Evolutionary conservation across 2,329 filamentous ascomycete species (phyloP), one percentile per base, ranked within the genome.

Genomic region (Ophiostoma montium): DNA sequence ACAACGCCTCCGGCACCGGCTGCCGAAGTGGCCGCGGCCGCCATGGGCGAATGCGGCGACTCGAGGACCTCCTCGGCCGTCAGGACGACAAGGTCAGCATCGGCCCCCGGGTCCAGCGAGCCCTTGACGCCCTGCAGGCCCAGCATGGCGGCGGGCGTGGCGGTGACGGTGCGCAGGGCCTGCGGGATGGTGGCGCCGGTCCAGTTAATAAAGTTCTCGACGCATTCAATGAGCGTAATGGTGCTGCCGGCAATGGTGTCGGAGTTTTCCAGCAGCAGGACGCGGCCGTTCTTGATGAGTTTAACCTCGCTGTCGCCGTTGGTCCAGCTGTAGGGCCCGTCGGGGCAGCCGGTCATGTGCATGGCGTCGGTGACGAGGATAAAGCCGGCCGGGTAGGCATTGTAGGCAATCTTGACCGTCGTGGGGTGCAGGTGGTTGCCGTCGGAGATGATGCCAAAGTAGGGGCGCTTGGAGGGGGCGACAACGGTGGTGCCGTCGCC

Each of bases 351-450:
- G 18, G 86, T 82, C 15, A 94, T 74, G 56, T 86, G 81, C 86
- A 94, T 94, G 5, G 88, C 88, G 63, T 95, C 89, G 0, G 89
- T 95, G 41, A 95, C 88, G 6, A 95, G 76, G 52, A 95, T 84
- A 59, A 92, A 81, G 1, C 89, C 89, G 5, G 82, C 75, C 0
- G 86, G 87, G 60, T 95, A 86, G 0, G 87, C 82, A 56, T 86
- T 86, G 69, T 82, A 94, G 2, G 89, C 88, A 52, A 95, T 90
- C 63, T 88, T 89, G 65, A 95, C 79, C 0, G 84, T 86, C 1
- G 86, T 89, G 0, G 87, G 85, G 58, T 95, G 88, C 31, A 95
- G 70, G 62, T 95, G 89, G 54, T 94, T 87, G 18, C 89, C 89
- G 61, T 95, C 89, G 3, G 86, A 79, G 53, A 95, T 95, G 59